Evolutionary conservation across 2,329 filamentous ascomycete genomes (phyloP), one percentile per base, ranked within the genome.

Genomic region (Neobulgaria alba): DNA sequence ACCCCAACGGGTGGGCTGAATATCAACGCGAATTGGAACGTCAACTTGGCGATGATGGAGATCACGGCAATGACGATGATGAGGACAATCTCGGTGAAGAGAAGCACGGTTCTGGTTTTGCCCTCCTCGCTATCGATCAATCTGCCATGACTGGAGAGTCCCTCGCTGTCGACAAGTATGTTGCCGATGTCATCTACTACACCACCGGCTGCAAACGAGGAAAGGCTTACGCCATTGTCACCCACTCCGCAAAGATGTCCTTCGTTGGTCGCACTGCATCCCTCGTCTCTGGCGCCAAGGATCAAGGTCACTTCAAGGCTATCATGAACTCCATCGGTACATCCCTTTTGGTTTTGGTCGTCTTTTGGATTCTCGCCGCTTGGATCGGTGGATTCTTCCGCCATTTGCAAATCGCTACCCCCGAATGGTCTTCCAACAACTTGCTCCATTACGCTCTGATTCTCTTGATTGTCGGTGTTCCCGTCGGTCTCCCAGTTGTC

Each of bases 291-390:
- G 82, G 81, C 52, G 82, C 82, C 51, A 72, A 84, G 66, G 82
- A 85, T 63, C 73, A 79, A 58, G 82, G 82, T 67, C 80, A 85
- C 66, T 85, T 85, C 75, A 85, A 87, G 70, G 81, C 81, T 51
- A 82, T 86, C 70, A 86, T 86, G 82, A 80, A 86, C 74, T 81
- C 75, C 59, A 86, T 87, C 58, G 82, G 82, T 65, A 85, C 80
- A 39, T 68, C 77, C 46, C 71, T 87, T 42, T 71, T 87, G 54
- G 80, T 86, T 55, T 69, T 86, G 48, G 82, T 86, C 67, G 79
- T 86, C 65, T 81, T 83, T 67, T 86, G 75, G 72, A 84, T 86
- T 62, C 70, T 87, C 56, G 67, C 75, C 42, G 72, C 79, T 54
- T 86, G 82, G 82, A 82, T 86, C 52, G 82, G 82, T 63, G 82